Base-by-base conservation (phyloP, 306 rosid species). In the Glycine latifolia region DNA sequence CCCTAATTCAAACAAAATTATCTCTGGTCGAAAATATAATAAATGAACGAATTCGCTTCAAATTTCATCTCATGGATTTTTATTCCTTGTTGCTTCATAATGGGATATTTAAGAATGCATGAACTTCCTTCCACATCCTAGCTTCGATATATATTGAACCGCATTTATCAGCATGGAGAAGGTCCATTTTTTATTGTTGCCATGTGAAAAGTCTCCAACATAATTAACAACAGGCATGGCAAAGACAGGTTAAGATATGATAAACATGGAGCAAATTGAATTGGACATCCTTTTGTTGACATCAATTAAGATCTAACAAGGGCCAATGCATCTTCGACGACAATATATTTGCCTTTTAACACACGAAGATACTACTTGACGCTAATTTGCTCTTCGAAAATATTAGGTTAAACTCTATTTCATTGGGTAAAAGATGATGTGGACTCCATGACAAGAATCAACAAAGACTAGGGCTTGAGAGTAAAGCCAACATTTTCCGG, bases 361-460 rank as follows among this genome's bases (percentile, higher is more conserved):
- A 66, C 67, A 26, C 17, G 47, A 59, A 47, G 35, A 58, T 8
- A 43, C 73, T 8, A 60, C 41, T 53, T 49, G 37, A 67, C 15
- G 3, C 53, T 44, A 43, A 75, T 79, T 80, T 71, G 79, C 7
- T 48, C 14, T 50, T 88, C 81, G 5, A 26, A 81, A 84, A 73
- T 81, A 73, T 88, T 84, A 86, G 82, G 87, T 82, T 86, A 69
- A 77, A 77, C 17, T 10, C n/a, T 0, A 35, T 41, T 53, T 80
- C 3, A 67, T 69, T 77, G 76, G 74, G n/a, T 44, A 52, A n/a
- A 72, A 63, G 65, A 65, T 55, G 90, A 82, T 35, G 90, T 85
- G 87, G 82, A 87, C 46, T 79, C 84, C 88, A 87, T 70, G 87
- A 85, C 72, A 84, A 75, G 67, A 55, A 82, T 83, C 71, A 74